A percentile compares a stretch with the other conserved stretches of the same genome.
Evolutionary conservation across 208 protist genomes (phyloP).

Genomic region (Leishmania tarentolae): DNA sequence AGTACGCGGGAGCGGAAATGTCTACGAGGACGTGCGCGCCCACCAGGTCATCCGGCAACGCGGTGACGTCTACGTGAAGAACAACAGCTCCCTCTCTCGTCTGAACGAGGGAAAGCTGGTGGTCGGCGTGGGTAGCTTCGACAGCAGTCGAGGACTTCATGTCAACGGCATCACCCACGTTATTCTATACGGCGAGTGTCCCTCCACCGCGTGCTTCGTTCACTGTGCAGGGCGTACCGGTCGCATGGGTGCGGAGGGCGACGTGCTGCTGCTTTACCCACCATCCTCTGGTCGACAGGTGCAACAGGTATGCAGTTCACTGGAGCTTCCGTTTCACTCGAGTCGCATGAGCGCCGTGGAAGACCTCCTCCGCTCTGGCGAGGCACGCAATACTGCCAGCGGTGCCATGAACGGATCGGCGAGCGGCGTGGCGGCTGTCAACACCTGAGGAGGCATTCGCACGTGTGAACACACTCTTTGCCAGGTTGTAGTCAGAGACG

Average conservation of each 20-base stretch:
- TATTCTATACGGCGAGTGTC: slow-evolving; percentile 75
- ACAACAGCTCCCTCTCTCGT: slow-evolving; percentile 69
- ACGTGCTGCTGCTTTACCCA: slow-evolving; percentile 81
- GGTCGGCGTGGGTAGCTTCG: slow-evolving; percentile 66
- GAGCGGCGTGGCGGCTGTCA: not conserved
- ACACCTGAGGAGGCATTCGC: not conserved
- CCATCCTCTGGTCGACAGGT: slow-evolving; percentile 67
- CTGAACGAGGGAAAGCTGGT: slow-evolving; percentile 67
- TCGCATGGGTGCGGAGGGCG: slow-evolving; percentile 78
- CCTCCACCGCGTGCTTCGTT: slow-evolving; percentile 66
- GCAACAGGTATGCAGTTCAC: slow-evolving; percentile 72
- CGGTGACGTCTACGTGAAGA: slow-evolving; percentile 74
- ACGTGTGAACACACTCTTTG: not conserved
- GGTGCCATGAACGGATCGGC: not conserved
- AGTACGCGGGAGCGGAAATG: slow-evolving; percentile 4
- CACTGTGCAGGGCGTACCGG: slow-evolving; percentile 90
- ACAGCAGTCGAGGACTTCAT: slow-evolving; percentile 81
- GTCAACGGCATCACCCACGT: slow-evolving; percentile 84
- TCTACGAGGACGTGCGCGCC: slow-evolving; percentile 33
- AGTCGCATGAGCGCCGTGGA: slow-evolving; percentile 63
- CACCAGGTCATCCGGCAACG: slow-evolving; percentile 45
- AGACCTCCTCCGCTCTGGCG: slow-evolving; percentile 34
- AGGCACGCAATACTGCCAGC: slow-evolving; percentile 1
- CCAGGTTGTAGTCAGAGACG: not conserved
- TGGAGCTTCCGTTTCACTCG: slow-evolving; percentile 75